These are phyloP conservation scores for Ormosia emarginata DNA, from an alignment of 306 rosid species.

Conservation along the genomic window DNA sequence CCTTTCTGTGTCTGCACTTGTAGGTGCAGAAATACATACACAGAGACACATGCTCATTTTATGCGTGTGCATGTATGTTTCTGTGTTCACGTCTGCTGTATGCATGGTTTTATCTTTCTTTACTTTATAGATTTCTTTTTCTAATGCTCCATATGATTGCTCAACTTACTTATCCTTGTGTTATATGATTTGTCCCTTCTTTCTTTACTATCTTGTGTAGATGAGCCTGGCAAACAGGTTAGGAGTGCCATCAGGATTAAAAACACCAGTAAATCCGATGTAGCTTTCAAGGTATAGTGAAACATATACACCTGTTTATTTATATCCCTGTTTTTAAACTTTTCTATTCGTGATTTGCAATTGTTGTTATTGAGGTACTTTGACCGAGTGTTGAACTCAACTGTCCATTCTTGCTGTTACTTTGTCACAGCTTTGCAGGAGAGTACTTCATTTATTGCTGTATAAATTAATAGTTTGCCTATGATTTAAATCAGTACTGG, in stretches of 20 bases:
- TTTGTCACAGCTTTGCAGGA: background rate
- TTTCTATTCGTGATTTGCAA: slow-evolving; percentile 2
- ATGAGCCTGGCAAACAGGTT: slow-evolving; percentile 95
- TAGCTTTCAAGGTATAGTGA: slow-evolving; percentile 83
- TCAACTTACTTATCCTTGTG: background rate
- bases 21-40: background rate
- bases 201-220: slow-evolving; percentile 41
- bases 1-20: background rate
- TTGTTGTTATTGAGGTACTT: background rate
- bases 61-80: background rate
- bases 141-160: background rate
- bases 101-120: background rate
- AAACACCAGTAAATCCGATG: slow-evolving; percentile 84
- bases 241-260: slow-evolving; percentile 92
- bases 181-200: background rate
- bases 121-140: background rate
- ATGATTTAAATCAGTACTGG: background rate
- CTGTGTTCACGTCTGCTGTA: background rate
- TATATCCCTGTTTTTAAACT: background rate
- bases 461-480: background rate
- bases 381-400: background rate
- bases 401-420: slow-evolving; percentile 14
- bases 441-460: background rate
- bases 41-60: background rate
- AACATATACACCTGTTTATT: background rate